phyloP scores from a whole-genome alignment of 2,329 filamentous ascomycete genomes.

The Bipolaris zeicola region DNA sequence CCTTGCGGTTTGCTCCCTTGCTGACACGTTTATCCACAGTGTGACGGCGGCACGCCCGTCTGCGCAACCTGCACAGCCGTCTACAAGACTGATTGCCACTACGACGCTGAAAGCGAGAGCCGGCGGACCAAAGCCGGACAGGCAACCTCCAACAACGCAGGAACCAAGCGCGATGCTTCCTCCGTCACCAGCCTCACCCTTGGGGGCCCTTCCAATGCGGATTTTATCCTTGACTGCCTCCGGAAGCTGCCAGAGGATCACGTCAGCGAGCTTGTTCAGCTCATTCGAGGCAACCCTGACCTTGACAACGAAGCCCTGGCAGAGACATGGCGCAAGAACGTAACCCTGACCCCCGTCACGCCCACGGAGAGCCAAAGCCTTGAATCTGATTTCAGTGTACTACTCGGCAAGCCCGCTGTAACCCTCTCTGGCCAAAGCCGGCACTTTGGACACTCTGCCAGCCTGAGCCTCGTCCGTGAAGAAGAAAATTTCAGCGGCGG shows the following conservation, averaged over 20 bases:
- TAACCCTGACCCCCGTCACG: slow-evolving; percentile 40
- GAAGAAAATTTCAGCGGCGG: slow-evolving; percentile 40
- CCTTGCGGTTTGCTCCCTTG: slow-evolving; percentile 4
- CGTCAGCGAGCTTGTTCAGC: slow-evolving; percentile 51
- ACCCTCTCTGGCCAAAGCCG: slow-evolving; percentile 43
- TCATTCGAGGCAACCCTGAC: slow-evolving; percentile 49
- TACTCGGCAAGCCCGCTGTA: slow-evolving; percentile 46
- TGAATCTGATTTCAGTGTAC: slow-evolving; percentile 44
- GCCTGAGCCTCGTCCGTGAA: slow-evolving; percentile 44
- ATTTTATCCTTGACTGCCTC: slow-evolving; percentile 53
- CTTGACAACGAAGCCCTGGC: slow-evolving; percentile 49
- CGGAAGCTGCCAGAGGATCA: slow-evolving; percentile 54
- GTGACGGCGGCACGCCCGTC: slow-evolving; percentile 55
- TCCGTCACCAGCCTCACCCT: slow-evolving; percentile 16
- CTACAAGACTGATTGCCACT: slow-evolving; percentile 57
- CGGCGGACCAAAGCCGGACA: slow-evolving; percentile 50
- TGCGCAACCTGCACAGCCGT: slow-evolving; percentile 59
- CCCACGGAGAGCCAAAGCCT: slow-evolving; percentile 35
- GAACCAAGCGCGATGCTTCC: slow-evolving; percentile 40
- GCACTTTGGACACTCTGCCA: slow-evolving; percentile 48
- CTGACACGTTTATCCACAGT: slow-evolving; percentile 45
- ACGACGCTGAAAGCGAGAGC: slow-evolving; percentile 57
- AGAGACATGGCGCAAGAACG: slow-evolving; percentile 49
- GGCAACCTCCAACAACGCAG: slow-evolving; percentile 21
- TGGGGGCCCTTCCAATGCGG: slow-evolving; percentile 25